Evolutionary conservation across 2,329 filamentous ascomycete genomes (phyloP).

Genomic region (Beauveria sp.): DNA sequence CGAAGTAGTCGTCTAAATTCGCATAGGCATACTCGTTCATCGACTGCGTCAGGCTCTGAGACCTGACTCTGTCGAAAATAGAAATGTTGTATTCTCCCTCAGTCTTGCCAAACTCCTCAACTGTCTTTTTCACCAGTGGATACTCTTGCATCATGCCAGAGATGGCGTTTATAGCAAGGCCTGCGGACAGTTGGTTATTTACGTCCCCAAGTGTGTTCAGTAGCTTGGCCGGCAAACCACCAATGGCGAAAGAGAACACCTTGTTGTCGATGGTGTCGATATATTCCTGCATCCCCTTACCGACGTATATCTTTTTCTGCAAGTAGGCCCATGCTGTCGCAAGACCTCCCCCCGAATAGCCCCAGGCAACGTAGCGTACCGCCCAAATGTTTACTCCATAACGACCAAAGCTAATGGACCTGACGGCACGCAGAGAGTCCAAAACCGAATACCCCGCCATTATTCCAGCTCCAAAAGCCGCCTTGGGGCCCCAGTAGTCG

Average conservation of each 20-base stretch:
- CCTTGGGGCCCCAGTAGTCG: slow-evolving; percentile 37
- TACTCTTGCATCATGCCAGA: slow-evolving; percentile 19
- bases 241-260: slow-evolving; percentile 20
- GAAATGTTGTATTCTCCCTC: not conserved
- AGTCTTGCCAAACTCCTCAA: not conserved
- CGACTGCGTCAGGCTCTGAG: not conserved
- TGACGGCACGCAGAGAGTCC: slow-evolving; percentile 29
- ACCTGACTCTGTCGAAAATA: not conserved
- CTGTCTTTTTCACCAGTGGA: slow-evolving; percentile 4
- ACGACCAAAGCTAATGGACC: slow-evolving; percentile 26
- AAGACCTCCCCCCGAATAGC: slow-evolving; percentile 48
- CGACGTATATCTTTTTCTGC: slow-evolving; percentile 28
- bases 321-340: slow-evolving; percentile 46
- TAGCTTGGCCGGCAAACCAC: slow-evolving; percentile 37
- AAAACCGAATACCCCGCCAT: slow-evolving; percentile 36
- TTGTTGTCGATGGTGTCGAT: too few species aligned
- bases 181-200: slow-evolving; percentile 20
- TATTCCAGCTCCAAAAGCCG: slow-evolving; percentile 35
- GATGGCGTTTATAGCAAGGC: slow-evolving; percentile 15
- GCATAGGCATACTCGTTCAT: not conserved
- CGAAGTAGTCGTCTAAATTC: slow-evolving; percentile 3
- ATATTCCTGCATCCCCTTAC: too few species aligned
- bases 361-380: slow-evolving; percentile 36
- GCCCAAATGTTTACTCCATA: slow-evolving; percentile 27
- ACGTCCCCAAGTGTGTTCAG: slow-evolving; percentile 25